Base-by-base conservation (phyloP, 805 yeast genomes). In the Suhomyces sp. region DNA sequence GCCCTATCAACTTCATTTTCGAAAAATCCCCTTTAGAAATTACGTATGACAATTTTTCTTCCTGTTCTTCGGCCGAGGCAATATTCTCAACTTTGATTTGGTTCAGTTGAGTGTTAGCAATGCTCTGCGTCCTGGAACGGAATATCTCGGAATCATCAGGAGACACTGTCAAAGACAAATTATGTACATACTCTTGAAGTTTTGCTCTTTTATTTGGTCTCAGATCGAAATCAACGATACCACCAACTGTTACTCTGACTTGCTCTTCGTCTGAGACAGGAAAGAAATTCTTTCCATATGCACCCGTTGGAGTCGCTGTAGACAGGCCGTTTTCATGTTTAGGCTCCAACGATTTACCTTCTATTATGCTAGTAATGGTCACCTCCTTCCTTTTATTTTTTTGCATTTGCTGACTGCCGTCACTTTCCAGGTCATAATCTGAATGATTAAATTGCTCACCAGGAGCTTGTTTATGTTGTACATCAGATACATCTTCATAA, bases 1-100 rank as follows among this genome's bases (percentile, higher is more conserved):
- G 99, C 0, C 99, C 99, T 6, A 93, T 82, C 10, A 94, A 71
- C 41, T 78, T 68, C 98, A 94, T 93, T 3, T 77, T 65, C 3
- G 67, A 60, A 62, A 94, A 94, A 60, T 94, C 97, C 0, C 73
- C 60, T 64, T 92, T 93, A 7, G 81, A 74, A 1, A 93, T 83
- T 0, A 82, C 81, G 50, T 87, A 70, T 0, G 87, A 78, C 48
- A 89, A 68, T 44, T 77, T 71, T 41, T 76, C 71, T 56, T 87
- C 92, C 6, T 87, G 89, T 41, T 76, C 78, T 36, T 71, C 71
- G 9, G 66, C 71, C 52, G 82, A 69, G 5, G 72, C 70, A 15
- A 83, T 73, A 51, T 81, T 77, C 50, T 76, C 79, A n/a, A 71
- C 35, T 50, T 54, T 31, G 10, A 56, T 49, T 22, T 15, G 50